These are phyloP conservation scores for Aspergillus thermomutatus DNA, from an alignment of 2,329 filamentous ascomycete genomes.

Conservation along the genomic window DNA sequence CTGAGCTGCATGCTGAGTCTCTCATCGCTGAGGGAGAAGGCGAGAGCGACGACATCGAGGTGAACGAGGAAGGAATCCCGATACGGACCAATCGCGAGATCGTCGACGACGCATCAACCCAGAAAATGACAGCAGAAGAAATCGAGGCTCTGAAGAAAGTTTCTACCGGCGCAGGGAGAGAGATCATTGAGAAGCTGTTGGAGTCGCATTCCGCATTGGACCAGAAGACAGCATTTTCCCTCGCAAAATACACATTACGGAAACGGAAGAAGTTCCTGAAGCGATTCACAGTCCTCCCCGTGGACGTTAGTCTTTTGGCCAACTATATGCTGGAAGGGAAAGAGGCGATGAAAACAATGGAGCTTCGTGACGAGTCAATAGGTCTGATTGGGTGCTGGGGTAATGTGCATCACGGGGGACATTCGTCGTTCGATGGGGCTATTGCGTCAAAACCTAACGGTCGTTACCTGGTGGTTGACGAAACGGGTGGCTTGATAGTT, in stretches of 20 bases:
- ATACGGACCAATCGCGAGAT: slow-evolving; percentile 63
- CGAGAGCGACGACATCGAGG: slow-evolving; percentile 34
- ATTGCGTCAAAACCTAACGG: slow-evolving; percentile 44
- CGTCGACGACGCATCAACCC: slow-evolving; percentile 62
- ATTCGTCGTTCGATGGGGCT: slow-evolving; percentile 23
- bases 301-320: slow-evolving; percentile 73
- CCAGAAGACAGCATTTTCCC: slow-evolving; percentile 88
- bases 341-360: slow-evolving; percentile 76
- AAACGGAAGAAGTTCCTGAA: slow-evolving; percentile 93
- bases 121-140: slow-evolving; percentile 70
- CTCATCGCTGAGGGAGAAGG: slow-evolving; percentile 53
- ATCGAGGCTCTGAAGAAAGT: slow-evolving; percentile 70
- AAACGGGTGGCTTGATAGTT: slow-evolving; percentile 77
- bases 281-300: slow-evolving; percentile 77
- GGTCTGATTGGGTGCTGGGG: slow-evolving; percentile 83
- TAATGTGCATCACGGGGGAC: slow-evolving; percentile 75
- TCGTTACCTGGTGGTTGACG: slow-evolving; percentile 80
- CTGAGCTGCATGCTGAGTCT: slow-evolving; percentile 77
- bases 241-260: slow-evolving; percentile 92
- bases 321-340: slow-evolving; percentile 77
- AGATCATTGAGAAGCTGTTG: slow-evolving; percentile 89
- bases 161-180: slow-evolving; percentile 74
- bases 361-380: slow-evolving; percentile 79
- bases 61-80: slow-evolving; percentile 40
- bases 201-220: slow-evolving; percentile 84